These are phyloP conservation scores for Colletotrichum phormii DNA, from an alignment of 2,329 filamentous ascomycete genomes.

Conservation along the genomic window DNA sequence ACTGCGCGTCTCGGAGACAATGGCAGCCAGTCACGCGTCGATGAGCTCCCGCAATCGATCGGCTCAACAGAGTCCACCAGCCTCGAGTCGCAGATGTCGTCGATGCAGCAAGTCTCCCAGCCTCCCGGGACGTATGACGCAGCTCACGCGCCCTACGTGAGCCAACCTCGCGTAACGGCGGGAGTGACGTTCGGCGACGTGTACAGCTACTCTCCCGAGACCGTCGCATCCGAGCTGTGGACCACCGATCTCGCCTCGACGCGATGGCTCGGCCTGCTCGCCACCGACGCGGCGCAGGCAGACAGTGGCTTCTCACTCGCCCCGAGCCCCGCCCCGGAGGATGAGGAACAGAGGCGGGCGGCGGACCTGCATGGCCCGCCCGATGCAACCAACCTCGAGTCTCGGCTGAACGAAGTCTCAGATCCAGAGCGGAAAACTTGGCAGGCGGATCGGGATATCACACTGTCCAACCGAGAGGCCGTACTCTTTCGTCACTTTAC, in stretches of 20 bases:
- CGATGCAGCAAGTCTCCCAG: neutral
- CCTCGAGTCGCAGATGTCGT: constrained; percentile 2
- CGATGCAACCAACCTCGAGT: constrained; percentile 12
- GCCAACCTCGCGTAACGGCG: constrained; percentile 17
- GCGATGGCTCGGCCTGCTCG: constrained; percentile 46
- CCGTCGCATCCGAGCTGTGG: constrained; percentile 43
- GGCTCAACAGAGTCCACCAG: neutral
- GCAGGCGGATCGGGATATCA: constrained; percentile 41
- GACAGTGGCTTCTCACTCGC: constrained; percentile 45
- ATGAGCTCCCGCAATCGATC: constrained; percentile 13
- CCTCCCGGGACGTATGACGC: neutral
- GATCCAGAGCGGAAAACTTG: constrained; percentile 42
- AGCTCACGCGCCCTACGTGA: constrained; percentile 6
- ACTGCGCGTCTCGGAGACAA: constrained; percentile 5
- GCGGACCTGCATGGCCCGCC: constrained; percentile 1
- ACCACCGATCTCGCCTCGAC: constrained; percentile 45
- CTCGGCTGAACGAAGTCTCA: constrained; percentile 22
- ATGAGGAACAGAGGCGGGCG: constrained; percentile 12
- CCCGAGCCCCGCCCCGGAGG: constrained; percentile 37
- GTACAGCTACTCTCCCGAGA: constrained; percentile 42
- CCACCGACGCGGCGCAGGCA: constrained; percentile 46
- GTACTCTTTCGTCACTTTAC: constrained; percentile 45
- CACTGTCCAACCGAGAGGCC: constrained; percentile 41
- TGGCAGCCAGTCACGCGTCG: constrained; percentile 1
- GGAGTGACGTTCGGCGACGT: constrained; percentile 28